Percentiles rank a stretch among this genome's conserved stretches.
These are phyloP conservation scores for Solanum hybrid DNA, from an alignment of 305 asterid genomes.

Conservation along the genomic window DNA sequence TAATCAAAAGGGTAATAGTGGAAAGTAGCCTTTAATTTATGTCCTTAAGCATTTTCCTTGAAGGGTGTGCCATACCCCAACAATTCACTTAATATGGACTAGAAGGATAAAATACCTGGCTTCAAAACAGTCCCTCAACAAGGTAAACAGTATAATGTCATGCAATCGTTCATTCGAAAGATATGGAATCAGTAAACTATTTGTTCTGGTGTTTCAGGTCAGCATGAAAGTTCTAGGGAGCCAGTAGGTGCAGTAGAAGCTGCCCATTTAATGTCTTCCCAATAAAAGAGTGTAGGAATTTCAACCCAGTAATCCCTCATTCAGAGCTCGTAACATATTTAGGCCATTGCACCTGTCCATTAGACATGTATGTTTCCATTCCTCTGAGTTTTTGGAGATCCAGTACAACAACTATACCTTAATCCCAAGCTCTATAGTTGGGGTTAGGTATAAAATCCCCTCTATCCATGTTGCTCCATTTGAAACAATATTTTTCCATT, in stretches of 20 bases:
- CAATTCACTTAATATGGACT: background rate
- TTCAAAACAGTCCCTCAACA: background rate
- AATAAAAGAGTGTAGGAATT: background rate
- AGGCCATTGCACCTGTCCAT: background rate
- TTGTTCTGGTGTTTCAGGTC: background rate
- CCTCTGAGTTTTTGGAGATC: background rate
- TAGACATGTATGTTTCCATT: background rate
- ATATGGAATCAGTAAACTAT: background rate
- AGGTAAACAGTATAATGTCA: background rate
- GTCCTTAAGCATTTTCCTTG: background rate
- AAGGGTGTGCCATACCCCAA: background rate
- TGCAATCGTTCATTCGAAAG: background rate
- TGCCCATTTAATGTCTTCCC: background rate
- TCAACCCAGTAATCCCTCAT: background rate
- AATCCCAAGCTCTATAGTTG: background rate
- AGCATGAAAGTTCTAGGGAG: background rate
- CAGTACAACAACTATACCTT: background rate
- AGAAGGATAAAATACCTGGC: background rate
- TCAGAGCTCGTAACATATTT: background rate
- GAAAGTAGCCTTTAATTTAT: background rate
- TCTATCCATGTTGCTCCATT: background rate
- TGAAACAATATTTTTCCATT: background rate
- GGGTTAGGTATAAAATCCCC: background rate
- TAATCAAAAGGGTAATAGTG: background rate
- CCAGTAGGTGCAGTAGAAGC: background rate